These are phyloP conservation scores for Yamadazyma pseudoaaseri DNA, from an alignment of 1,139 yeast species.

Conservation along the genomic window DNA sequence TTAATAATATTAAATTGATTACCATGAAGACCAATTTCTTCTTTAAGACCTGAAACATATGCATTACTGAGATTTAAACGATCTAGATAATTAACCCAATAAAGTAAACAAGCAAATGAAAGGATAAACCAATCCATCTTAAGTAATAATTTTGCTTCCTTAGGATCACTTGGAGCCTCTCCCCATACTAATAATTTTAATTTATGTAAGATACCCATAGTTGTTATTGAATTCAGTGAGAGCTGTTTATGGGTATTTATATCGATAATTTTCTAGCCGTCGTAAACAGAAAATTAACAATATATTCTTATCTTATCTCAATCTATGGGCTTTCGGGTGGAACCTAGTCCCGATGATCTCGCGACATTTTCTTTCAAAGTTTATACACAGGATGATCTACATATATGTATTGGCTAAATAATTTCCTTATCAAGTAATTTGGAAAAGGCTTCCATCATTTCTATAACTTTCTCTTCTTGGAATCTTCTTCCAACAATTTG, in stretches of 20 bases:
- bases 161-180: conserved; percentile 33
- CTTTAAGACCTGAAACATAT: conserved; percentile 61
- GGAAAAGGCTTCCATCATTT: conserved; percentile 28
- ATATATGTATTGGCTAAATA: no score
- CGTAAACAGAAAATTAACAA: no score
- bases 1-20: conserved; percentile 48
- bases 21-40: conserved; percentile 50
- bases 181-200: conserved; percentile 32
- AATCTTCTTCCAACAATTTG: conserved; percentile 59
- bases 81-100: conserved; percentile 52
- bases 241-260: no score
- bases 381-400: no score
- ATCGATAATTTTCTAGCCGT: no score
- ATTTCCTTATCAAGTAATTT: conserved; percentile 18
- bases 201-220: conserved; percentile 7
- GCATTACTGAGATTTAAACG: conserved; percentile 53
- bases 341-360: no score
- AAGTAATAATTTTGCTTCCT: conserved; percentile 39
- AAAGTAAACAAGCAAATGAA: conserved; percentile 52
- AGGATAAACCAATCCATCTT: conserved; percentile 58
- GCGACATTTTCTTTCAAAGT: no score
- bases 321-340: no score
- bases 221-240: not conserved
- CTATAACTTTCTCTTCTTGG: conserved; percentile 61
- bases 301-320: no score